Base-by-base conservation (phyloP, 805 yeast species). In the Pichia phayaonensis region DNA sequence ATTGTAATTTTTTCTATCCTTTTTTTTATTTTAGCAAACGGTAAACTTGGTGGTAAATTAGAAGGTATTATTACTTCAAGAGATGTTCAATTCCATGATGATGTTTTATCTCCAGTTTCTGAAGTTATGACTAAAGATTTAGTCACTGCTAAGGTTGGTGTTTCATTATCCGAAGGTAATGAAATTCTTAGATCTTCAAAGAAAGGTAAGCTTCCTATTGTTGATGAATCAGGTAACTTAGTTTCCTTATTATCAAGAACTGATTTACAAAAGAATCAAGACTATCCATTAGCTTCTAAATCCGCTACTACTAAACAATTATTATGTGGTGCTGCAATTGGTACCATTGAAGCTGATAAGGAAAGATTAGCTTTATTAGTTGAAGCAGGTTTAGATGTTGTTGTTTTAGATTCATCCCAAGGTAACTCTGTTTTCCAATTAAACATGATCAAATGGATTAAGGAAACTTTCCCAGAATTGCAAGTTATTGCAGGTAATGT, bases 251-350 rank as follows among this genome's bases (percentile, higher is more conserved):
- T 94, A 59, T 89, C 97, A 40, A 86, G 96, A 76, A 89, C 97
- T 54, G 99, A 94, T 73, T 83, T 94, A 75, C 95, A 89, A 79
- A 94, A 94, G 80, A 94, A 94, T 75, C 84, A 85, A 74, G 79
- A 80, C 68, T 94, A 79, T 77, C 99, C 99, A 62, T 76, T 83
- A 58, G 99, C 99, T 50, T 90, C 97, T 58, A 94, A 94, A 75
- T 86, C 96, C 38, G 83, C 83, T 63, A 76, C 83, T 61, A 87
- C 98, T 48, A 94, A 94, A 78, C 99, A 94, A 77, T 80, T 94
- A 68, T 79, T 94, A 65, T 89, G 96, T 80, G 99, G 98, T 79
- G 99, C 99, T 62, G 95, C 99, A 57, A 82, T 94, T 66, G 99
- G 99, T 72, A 94, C 99, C 57, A 75, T 95, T 56, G 85, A 80